Base-by-base conservation (phyloP, 352 stramenopile genomes). In the Lagenidium sp. region DNA sequence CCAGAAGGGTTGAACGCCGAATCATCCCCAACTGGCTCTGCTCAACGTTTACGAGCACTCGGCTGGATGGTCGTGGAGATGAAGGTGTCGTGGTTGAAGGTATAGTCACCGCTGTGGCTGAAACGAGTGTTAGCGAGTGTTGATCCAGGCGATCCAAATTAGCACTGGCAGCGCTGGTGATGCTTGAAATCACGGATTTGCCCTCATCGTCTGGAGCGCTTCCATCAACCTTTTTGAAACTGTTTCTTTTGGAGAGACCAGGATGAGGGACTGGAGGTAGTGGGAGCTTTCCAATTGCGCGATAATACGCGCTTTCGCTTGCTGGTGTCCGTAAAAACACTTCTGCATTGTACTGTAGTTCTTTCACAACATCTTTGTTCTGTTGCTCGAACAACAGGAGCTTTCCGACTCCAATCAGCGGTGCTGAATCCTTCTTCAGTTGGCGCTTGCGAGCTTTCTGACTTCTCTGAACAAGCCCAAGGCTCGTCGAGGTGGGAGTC, bases 281-380 rank as follows among this genome's bases (percentile, higher is more conserved):
- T 16, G 77, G 35, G 39, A 68, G 58, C 54, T 71, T 64, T 2
- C 79, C 78, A 25, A 89, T 71, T 22, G 68, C 72, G 18, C 72
- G 65, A 53, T 70, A 89, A 46, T 88, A 94, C 6, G 79, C 80
- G 41, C 26, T 59, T 61, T 94, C 79, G 5, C 77, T 75, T 23
- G 68, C 73, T 25, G 63, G 47, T 3, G 72, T 92, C 25, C 77
- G 63, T 12, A 77, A 57, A 43, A 82, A 95, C 2, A 93, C 74
- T 46, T 95, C 82, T 1, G 80, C 81, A 35, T 81, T 88, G 52
- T 90, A 95, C 50, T 93, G 78, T 8, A 95, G 57, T 45, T 95
- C 82, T 50, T 95, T 95, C 41, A 95, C 60, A n/a, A 95, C 75
- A 30, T 95, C 82, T 48, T 93, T 92, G 61, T 93, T 95, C 38